Percentiles rank a stretch among this genome's conserved stretches.
Conservation (phyloP, 371 early-diverging fungal genomes). For the Syncephalastrum monosporum region DNA sequence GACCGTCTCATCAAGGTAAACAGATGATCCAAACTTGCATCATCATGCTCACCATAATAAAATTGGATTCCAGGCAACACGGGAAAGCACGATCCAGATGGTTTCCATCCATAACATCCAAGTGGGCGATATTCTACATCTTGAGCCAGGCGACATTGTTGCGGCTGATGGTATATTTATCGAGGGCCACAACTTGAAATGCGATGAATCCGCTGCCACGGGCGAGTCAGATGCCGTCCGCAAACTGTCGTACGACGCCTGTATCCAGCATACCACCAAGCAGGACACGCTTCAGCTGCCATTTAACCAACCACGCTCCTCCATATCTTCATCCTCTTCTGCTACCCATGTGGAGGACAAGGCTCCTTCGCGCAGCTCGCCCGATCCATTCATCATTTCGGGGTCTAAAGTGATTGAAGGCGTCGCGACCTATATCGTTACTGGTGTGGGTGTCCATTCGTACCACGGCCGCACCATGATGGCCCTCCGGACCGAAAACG, state of each 20-base stretch:
- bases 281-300: neutral
- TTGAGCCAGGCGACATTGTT: conserved; percentile 94
- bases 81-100: conserved; percentile 70
- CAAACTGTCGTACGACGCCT: conserved; percentile 34
- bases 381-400: conserved; percentile 71
- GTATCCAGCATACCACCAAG: conserved; percentile 6
- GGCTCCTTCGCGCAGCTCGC: conserved; percentile 5
- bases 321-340: too few species aligned
- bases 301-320: too few species aligned
- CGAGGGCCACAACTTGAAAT: conserved; percentile 76
- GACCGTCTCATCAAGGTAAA: conserved; percentile 71
- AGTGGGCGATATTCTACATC: conserved; percentile 85
- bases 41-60: neutral
- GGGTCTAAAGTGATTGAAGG: conserved; percentile 81
- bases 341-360: neutral
- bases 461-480: conserved; percentile 80
- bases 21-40: neutral
- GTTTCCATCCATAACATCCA: conserved; percentile 80
- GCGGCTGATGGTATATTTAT: conserved; percentile 88
- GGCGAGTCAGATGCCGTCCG: conserved; percentile 87
- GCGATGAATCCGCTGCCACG: conserved; percentile 91
- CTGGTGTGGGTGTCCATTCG: conserved; percentile 68
- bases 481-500: conserved; percentile 55
- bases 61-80: conserved; percentile 47
- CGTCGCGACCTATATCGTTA: conserved; percentile 70